Evolutionary conservation across 1,139 yeast species (phyloP), one percentile per base, ranked within the genome.

Genomic region (Petasospora fabianii): DNA sequence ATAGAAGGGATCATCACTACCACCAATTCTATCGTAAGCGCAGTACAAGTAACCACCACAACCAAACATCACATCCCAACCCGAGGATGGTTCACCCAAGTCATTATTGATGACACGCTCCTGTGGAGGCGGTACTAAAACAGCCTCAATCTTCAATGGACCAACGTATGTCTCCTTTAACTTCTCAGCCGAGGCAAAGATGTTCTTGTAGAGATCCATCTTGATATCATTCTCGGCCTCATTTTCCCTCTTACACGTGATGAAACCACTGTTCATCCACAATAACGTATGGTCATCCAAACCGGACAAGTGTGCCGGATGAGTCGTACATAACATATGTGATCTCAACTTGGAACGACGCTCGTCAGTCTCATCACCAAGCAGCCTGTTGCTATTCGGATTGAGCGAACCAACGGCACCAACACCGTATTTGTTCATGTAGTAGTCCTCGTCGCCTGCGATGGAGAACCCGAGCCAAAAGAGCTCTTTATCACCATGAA

Each of bases 211-310:
- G 16, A 61, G 50, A 22, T 58, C 61, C 38, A 55, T 42, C 18
- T 51, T 43, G 32, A 58, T 54, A 36, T 58, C 62, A 4, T 47
- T 44, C 16, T 39, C 42, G 11, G 57, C 58, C 29, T 50, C 51
- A 20, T 54, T 62, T 44, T 69, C 68, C 48, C 74, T 73, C 50
- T 75, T 75, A 56, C 81, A 75, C 39, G 58, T 70, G 10, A 66
- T 62, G 50, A 73, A 74, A 0, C 81, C 81, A 2, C 80, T 73
- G 48, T 75, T 75, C 49, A 75, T 67, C 81, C 81, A 75, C 18
- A 75, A 50, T 27, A 75, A 54, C 19, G 65, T 63, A 2, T 73
- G 74, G 32, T 62, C 60, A 35, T 61, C 64, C 38, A 66, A 34
- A 20, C 56, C 59, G 3, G 60, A 63, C 1, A 75, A 56, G 55